A percentile compares a stretch with the other conserved stretches of the same genome.
Evolutionary conservation across 192 early-diverging fungal species (phyloP).

Genomic region (Dispira parvispora): DNA sequence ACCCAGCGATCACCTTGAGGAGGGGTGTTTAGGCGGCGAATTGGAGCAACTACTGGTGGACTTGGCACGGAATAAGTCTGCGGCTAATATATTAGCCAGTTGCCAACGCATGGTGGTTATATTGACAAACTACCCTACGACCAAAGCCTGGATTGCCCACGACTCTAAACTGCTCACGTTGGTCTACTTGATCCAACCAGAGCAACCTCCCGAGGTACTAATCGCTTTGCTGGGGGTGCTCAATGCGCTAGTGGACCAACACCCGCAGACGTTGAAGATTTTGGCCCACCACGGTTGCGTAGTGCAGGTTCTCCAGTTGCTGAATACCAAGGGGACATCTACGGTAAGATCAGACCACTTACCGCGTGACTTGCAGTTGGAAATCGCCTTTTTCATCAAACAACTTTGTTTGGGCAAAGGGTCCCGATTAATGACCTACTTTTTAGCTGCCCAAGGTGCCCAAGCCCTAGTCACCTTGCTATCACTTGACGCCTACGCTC

Average conservation of each 20-base stretch:
- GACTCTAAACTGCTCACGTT: not conserved
- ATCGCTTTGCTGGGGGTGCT: not conserved
- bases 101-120: not conserved
- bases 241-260: not conserved
- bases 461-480: not conserved
- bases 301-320: not conserved
- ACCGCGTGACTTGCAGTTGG: not conserved
- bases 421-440: not conserved
- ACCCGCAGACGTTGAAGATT: not conserved
- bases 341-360: not conserved
- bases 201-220: not conserved
- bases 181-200: not conserved
- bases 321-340: not conserved
- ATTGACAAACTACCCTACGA: not conserved
- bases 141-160: not conserved
- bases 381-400: not conserved
- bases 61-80: not conserved
- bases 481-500: not conserved
- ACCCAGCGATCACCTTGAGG: not conserved
- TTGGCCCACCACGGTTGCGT: not conserved
- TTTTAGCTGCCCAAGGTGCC: not conserved
- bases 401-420: constrained; percentile 3
- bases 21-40: not conserved
- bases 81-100: not conserved
- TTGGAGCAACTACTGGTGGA: constrained; percentile 3